These are phyloP conservation scores for Rosa multiflora DNA, from an alignment of 306 rosid species.

Conservation along the genomic window DNA sequence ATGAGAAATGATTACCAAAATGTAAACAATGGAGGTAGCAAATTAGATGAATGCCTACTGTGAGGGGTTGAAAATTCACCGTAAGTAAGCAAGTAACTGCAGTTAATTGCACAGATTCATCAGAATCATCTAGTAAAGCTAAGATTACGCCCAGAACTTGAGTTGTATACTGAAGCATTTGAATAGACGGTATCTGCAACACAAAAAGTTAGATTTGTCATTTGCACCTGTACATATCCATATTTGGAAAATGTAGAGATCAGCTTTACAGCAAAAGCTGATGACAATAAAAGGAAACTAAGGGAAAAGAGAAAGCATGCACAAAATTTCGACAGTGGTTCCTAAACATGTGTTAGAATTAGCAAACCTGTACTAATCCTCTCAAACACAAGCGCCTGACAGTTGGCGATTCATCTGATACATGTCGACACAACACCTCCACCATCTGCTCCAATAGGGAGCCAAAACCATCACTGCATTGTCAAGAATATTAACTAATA, in stretches of 20 bases:
- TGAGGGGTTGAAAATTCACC: conserved; percentile 44
- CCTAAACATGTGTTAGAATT: background rate
- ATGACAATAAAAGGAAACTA: background rate
- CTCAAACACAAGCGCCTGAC: conserved; percentile 91
- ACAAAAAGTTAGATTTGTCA: conserved; percentile 23
- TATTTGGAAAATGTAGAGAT: background rate
- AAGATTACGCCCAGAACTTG: conserved; percentile 87
- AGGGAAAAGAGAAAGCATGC: conserved; percentile 13
- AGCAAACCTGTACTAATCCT: conserved; percentile 85
- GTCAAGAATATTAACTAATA: conserved; percentile 25
- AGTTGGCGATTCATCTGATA: conserved; percentile 84
- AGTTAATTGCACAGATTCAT: conserved; percentile 90
- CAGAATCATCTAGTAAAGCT: conserved; percentile 87
- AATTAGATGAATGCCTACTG: conserved; percentile 6
- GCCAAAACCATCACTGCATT: conserved; percentile 67
- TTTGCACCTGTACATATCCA: conserved; percentile 14
- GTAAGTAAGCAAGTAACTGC: conserved; percentile 86
- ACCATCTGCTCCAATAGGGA: conserved; percentile 86
- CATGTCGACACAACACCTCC: conserved; percentile 81
- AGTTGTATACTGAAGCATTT: conserved; percentile 69
- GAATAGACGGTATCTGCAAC: conserved; percentile 73
- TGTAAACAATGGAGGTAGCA: background rate
- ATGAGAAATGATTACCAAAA: background rate
- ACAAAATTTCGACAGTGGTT: conserved; percentile 6
- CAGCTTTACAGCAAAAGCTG: conserved; percentile 7